Base-by-base conservation (phyloP, 805 yeast genomes). In the Lachancea fermentati region DNA sequence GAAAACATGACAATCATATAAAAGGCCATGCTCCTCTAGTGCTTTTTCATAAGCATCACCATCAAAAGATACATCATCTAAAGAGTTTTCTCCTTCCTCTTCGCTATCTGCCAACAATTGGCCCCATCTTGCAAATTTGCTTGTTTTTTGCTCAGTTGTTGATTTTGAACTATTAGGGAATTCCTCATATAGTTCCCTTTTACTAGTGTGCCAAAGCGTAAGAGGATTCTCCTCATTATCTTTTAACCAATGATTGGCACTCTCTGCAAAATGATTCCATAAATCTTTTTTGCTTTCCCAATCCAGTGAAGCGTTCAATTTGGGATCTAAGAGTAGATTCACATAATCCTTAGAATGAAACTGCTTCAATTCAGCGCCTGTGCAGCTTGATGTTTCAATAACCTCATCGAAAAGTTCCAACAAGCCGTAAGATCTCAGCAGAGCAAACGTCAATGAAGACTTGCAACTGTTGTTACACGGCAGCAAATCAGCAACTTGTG, bases 1-100 rank as follows among this genome's bases (percentile, higher is more conserved):
- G 51, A 83, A 83, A 0, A 73, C 49, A 1, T 81, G 81, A 54
- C 89, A 83, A 54, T 83, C 93, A 44, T 73, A 74, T 12, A 58
- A 57, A 4, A 83, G 57, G 0, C 85, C 85, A 53, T 41, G 77
- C 17, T 46, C 29, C 32, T 58, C 58, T 3, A 66, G 41, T 7
- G 19, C 5, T 16, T n/a, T 31, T 13, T 31, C 34, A 5, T 15
- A 6, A 12, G 34, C n/a, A 8, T 29, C n/a, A 7, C 13, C 8
- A 6, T 29, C 31, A 13, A 13, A 29, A 34, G 29, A 0, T 46
- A n/a, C 38, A 3, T 37, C 37, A n/a, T 30, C 38, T 15, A 32
- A 30, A 17, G 17, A 16, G n/a, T n/a, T 14, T 6, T 14, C 22
- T 11, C 19, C 28, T 5, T 25, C n/a, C 16, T 33, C 36, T 5